Conservation (phyloP, 768 basidiomycete species). For the Agaricus sinodeliciosus region DNA sequence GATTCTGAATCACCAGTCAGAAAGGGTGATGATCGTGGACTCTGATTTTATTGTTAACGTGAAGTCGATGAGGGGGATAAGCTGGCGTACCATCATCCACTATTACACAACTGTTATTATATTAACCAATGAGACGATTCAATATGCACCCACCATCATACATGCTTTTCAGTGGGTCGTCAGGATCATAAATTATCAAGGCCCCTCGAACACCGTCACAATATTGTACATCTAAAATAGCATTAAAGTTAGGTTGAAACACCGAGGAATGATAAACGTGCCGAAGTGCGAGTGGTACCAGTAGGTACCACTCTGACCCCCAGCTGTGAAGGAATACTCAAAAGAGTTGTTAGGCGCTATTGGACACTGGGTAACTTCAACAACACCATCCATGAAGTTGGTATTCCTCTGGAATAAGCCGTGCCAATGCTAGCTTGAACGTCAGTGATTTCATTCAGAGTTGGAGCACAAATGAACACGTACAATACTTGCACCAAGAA, state of each 20-base stretch:
- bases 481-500: slow-evolving; percentile 35
- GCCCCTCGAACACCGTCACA: slow-evolving; percentile 20
- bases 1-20: slow-evolving; percentile 34
- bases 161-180: slow-evolving; percentile 13
- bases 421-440: slow-evolving; percentile 24
- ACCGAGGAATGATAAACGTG: background rate
- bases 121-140: background rate
- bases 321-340: slow-evolving; percentile 29
- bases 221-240: slow-evolving; percentile 14
- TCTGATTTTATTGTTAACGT: slow-evolving; percentile 7
- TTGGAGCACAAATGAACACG: slow-evolving; percentile 3
- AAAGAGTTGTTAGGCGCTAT: slow-evolving; percentile 32
- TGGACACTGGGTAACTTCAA: slow-evolving; percentile 36
- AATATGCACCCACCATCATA: slow-evolving; percentile 22
- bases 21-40: slow-evolving; percentile 39
- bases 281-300: slow-evolving; percentile 28
- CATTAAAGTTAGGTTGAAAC: background rate
- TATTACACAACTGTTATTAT: background rate
- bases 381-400: slow-evolving; percentile 26
- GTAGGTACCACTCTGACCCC: slow-evolving; percentile 36
- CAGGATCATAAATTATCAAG: slow-evolving; percentile 16
- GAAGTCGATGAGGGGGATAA: background rate
- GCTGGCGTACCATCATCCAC: background rate
- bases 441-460: background rate
- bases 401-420: slow-evolving; percentile 26